phyloP scores from a whole-genome alignment of 2,329 filamentous ascomycete genomes.

The Tolypocladium cylindrosporum region DNA sequence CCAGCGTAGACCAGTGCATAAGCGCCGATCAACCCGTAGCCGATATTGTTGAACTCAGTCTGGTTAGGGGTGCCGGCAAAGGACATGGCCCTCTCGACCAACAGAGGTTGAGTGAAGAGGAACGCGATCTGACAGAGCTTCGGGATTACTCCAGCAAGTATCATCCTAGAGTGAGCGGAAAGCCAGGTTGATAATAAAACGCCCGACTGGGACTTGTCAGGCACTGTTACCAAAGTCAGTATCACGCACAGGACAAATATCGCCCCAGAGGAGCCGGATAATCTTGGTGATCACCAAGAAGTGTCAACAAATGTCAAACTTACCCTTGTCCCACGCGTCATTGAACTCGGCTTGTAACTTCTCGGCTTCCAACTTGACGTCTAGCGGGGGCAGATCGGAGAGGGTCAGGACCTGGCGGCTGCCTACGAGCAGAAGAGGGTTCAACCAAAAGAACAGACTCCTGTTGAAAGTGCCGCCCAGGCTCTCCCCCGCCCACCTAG shows the following conservation, averaged over 20 bases:
- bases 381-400: no score
- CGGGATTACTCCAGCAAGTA: background rate
- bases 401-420: no score
- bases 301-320: no score
- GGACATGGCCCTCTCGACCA: background rate
- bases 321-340: no score
- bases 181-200: background rate
- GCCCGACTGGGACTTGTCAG: background rate
- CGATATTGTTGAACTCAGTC: slow-evolving; percentile 4
- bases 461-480: background rate
- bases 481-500: background rate
- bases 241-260: no score
- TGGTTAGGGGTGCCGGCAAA: background rate
- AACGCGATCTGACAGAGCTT: background rate
- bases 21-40: slow-evolving; percentile 33
- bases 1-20: slow-evolving; percentile 27
- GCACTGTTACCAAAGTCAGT: no score
- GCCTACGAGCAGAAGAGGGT: no score
- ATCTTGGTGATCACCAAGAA: no score
- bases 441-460: background rate
- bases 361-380: no score
- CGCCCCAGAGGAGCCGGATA: no score
- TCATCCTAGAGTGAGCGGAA: no score
- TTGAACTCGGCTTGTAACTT: no score
- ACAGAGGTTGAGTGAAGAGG: background rate